Base-by-base conservation (phyloP, 495 filamentous ascomycete species). In the Neurospora intermedia region DNA sequence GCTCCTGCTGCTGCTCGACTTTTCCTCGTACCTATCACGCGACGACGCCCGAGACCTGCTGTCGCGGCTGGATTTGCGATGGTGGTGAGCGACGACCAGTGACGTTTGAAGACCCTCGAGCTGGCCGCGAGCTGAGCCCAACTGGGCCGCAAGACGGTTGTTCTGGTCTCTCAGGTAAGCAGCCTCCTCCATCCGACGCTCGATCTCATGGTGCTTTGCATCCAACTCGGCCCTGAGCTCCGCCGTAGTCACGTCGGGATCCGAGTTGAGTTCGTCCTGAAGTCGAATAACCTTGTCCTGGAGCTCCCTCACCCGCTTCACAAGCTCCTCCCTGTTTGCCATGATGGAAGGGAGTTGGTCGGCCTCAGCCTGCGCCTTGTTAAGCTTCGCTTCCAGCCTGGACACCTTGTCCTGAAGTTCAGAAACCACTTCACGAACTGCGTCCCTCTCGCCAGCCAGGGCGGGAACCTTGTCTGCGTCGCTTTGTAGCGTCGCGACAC, bases 291-390 rank as follows among this genome's bases (percentile, higher is more conserved):
- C 59, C 73, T 78, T 77, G 73, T 20, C 75, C 66, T 79, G 76
- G 1, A 82, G 76, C 38, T 76, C 74, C 13, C 70, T 43, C 13
- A 77, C 69, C 70, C 72, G 72, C 71, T 48, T 74, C 70, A 78
- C 73, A 43, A 82, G 78, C 18, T 71, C 46, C 2, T 78, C 71
- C 71, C 81, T 85, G 69, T 79, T 78, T 42, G 76, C 75, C 40
- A 74, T 73, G 35, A 85, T 78, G 10, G 73, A 31, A 15, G 77
- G 71, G 9, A 81, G 75, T 62, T 80, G 81, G 72, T 81, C 79
- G 31, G 82, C 77, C 46, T 83, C 82, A 35, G 75, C 77, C 48
- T 82, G 79, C 23, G 66, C 71, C 35, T 45, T 69, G 46, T 70
- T 41, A 11, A 76, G 70, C 20, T 71, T 76, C 7, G 77, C 69